Percentiles rank a stretch among this genome's conserved stretches.
phyloP scores from a whole-genome alignment of 352 stramenopile species.

The Phytophthora hibernalis region DNA sequence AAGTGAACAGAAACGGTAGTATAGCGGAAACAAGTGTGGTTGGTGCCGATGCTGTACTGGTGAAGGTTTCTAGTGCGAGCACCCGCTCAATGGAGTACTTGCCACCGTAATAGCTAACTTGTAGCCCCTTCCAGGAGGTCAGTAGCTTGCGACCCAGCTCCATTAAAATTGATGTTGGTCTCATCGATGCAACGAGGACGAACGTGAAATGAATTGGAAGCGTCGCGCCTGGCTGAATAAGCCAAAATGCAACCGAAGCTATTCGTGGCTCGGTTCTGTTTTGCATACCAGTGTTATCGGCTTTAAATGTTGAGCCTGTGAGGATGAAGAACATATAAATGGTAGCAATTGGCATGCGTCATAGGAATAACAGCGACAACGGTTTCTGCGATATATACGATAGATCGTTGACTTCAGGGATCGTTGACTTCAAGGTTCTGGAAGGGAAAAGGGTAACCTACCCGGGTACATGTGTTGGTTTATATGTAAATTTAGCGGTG shows the following conservation, averaged over 20 bases:
- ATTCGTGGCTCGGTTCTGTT: background rate
- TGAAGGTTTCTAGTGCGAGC: slow-evolving; percentile 15
- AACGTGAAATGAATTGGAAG: background rate
- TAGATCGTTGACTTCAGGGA: too few species aligned
- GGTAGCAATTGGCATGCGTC: too few species aligned
- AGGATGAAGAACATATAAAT: too few species aligned
- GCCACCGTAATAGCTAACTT: slow-evolving; percentile 20
- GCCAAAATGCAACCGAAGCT: background rate
- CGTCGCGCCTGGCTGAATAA: too few species aligned
- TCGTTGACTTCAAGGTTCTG: too few species aligned
- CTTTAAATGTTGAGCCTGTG: too few species aligned
- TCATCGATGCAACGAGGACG: background rate
- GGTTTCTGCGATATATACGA: too few species aligned
- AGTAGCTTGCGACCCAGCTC: background rate
- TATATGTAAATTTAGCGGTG: too few species aligned
- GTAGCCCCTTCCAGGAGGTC: slow-evolving; percentile 4
- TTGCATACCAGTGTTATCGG: too few species aligned
- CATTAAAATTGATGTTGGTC: background rate
- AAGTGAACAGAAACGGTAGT: background rate
- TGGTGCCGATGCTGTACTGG: background rate
- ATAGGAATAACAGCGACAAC: too few species aligned
- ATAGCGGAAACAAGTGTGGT: background rate
- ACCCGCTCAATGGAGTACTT: slow-evolving; percentile 16
- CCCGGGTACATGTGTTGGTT: too few species aligned
- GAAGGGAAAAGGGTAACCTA: too few species aligned